phyloP scores from a whole-genome alignment of 805 yeast species.

The Candida vartiovaarae region DNA sequence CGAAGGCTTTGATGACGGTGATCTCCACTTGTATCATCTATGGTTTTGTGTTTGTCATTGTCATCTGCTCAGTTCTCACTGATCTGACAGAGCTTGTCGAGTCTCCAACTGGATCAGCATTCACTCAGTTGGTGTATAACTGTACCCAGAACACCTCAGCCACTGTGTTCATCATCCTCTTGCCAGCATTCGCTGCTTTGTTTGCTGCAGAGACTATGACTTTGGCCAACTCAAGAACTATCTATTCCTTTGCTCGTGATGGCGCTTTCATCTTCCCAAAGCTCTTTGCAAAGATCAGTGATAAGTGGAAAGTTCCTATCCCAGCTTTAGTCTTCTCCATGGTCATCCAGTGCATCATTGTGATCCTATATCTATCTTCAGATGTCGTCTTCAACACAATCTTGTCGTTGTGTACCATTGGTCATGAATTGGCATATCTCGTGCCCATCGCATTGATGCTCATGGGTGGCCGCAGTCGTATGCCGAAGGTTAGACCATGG shows the following conservation, averaged over 20 bases:
- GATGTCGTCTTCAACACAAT: slow-evolving; percentile 29
- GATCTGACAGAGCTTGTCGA: slow-evolving; percentile 13
- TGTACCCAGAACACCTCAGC: slow-evolving; percentile 25
- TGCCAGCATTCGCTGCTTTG: slow-evolving; percentile 20
- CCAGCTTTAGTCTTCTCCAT: slow-evolving; percentile 23
- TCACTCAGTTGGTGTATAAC: slow-evolving; percentile 19
- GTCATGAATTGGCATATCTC: slow-evolving; percentile 26
- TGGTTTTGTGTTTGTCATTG: slow-evolving; percentile 28
- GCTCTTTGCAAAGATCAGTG: slow-evolving; percentile 22
- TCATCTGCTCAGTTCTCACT: slow-evolving; percentile 24
- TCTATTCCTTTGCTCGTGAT: slow-evolving; percentile 30
- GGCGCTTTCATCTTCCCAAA: slow-evolving; percentile 29
- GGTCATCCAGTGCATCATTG: slow-evolving; percentile 22
- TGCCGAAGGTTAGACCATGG: slow-evolving; percentile 21
- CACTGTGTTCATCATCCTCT: slow-evolving; percentile 19
- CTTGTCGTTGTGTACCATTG: slow-evolving; percentile 26
- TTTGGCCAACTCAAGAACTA: slow-evolving; percentile 27
- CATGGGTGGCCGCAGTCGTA: slow-evolving; percentile 19
- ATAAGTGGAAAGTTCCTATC: slow-evolving; percentile 24
- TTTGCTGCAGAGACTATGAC: slow-evolving; percentile 25
- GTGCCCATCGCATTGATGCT: slow-evolving; percentile 25
- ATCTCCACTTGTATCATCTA: slow-evolving; percentile 23
- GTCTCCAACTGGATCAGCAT: slow-evolving; percentile 22
- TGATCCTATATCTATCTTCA: slow-evolving; percentile 24
- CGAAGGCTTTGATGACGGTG: slow-evolving; percentile 28